Evolutionary conservation across 345 rosid species (phyloP).

Genomic region (Raphanus sativus): DNA sequence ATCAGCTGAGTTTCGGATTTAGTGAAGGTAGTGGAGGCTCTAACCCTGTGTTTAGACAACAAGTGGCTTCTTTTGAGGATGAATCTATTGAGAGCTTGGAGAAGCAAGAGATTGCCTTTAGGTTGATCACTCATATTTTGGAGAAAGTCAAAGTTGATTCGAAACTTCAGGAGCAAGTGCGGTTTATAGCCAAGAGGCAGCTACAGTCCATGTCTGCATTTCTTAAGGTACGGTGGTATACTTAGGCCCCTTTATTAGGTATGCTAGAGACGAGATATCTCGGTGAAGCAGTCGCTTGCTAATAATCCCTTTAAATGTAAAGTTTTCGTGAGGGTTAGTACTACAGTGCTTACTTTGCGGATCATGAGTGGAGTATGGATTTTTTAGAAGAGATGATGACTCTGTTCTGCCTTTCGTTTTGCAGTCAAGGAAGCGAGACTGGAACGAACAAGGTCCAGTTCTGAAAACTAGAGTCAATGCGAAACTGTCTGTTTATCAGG

Average conservation of each 20-base stretch:
- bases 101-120: constrained; percentile 86
- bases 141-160: constrained; percentile 63
- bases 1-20: constrained; percentile 45
- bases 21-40: constrained; percentile 56
- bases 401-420: constrained; percentile 33
- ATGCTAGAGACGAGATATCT: no score
- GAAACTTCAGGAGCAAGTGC: constrained; percentile 76
- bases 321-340: background rate
- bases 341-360: background rate
- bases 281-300: no score
- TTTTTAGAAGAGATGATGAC: constrained; percentile 22
- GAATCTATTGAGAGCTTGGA: constrained; percentile 84
- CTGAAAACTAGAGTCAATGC: constrained; percentile 80
- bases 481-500: constrained; percentile 81
- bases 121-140: constrained; percentile 73
- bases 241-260: no score
- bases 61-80: constrained; percentile 75
- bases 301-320: no score
- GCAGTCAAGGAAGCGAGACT: constrained; percentile 93
- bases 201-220: constrained; percentile 86
- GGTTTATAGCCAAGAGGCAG: constrained; percentile 77
- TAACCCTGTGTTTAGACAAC: constrained; percentile 57
- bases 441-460: constrained; percentile 83
- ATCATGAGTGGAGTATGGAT: constrained; percentile 18
- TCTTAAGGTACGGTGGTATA: constrained; percentile 62